Percentiles rank a stretch among this genome's conserved stretches.
These are phyloP conservation scores for Dryas integrifolia DNA, from an alignment of 331 rosid genomes.

Conservation along the genomic window DNA sequence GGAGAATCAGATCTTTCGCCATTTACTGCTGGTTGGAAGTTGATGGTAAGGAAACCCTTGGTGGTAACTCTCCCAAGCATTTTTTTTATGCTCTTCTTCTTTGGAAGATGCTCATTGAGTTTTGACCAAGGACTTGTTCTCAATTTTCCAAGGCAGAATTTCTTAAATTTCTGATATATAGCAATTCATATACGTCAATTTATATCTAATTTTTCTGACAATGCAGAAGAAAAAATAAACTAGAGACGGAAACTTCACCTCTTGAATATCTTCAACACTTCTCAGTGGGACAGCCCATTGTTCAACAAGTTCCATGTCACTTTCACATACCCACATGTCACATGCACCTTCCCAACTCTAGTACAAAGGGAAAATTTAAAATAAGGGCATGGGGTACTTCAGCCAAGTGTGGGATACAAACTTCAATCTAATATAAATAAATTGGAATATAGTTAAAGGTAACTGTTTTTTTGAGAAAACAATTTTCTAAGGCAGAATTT, in stretches of 20 bases:
- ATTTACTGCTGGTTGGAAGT: slow-evolving; percentile 91
- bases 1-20: background rate
- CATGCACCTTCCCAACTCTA: too few relatives aligned
- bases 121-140: slow-evolving; percentile 97
- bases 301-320: slow-evolving; percentile 60
- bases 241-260: slow-evolving; percentile 45
- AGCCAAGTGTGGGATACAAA: too few relatives aligned
- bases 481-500: too few relatives aligned
- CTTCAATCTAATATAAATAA: too few relatives aligned
- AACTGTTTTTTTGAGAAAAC: too few relatives aligned
- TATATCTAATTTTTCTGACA: background rate
- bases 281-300: slow-evolving; percentile 86
- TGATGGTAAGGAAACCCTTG: slow-evolving; percentile 86
- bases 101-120: slow-evolving; percentile 91
- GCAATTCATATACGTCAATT: slow-evolving; percentile 22
- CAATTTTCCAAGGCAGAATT: slow-evolving; percentile 80
- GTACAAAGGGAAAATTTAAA: too few relatives aligned
- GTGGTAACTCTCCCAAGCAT: slow-evolving; percentile 62
- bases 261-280: slow-evolving; percentile 68
- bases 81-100: slow-evolving; percentile 49
- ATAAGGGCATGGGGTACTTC: too few relatives aligned
- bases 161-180: slow-evolving; percentile 65
- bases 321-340: too few relatives aligned
- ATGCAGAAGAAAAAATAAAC: background rate
- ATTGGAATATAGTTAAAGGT: too few relatives aligned